Base-by-base conservation (phyloP, 768 basidiomycete species). In the Leucocoprinus birnbaumii region DNA sequence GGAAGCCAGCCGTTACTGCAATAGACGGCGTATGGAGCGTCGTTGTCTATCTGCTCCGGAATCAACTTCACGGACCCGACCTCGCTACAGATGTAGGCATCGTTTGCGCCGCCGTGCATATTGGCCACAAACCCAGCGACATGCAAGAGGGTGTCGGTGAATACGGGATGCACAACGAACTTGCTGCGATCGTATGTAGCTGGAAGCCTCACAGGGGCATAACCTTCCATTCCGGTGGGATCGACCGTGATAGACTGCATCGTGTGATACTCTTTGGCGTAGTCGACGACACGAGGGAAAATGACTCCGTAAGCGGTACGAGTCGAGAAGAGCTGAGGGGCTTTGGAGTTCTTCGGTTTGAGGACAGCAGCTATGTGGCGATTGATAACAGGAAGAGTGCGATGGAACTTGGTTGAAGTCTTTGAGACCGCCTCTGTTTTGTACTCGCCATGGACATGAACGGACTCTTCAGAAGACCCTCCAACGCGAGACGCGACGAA, bases 51-150 rank as follows among this genome's bases (percentile, higher is more conserved):
- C 1, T 71, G 59, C 16, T 72, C 63, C 2, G 79, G 71, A 1
- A 87, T 61, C 4, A 82, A 62, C 53, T 76, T 75, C 40, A 86
- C 69, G 4, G 71, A 62, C 14, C 73, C 79, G 26, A 87, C 71
- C 21, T 77, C 73, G 25, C 69, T 77, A 71, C 88, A 90, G 51
- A 91, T 85, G 63, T 80, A 85, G 1, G 77, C 84, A 51, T 86
- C 79, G 24, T 79, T 70, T 22, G 71, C 51, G 9, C 70, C 66
- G 7, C 77, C 80, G 38, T 74, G 77, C 62, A 82, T 63, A 65
- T 90, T 91, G 22, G 82, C 77, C 31, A 89, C 69, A 66, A 90
- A 87, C 2, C 89, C 89, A 0, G 87, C 81, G 35, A 80, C 75
- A 55, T 90, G 89, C 26, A 89, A 69, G 26, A 90, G 70, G 0